Conservation (phyloP, 75 land plant species). For the Cunninghamia lanceolata region DNA sequence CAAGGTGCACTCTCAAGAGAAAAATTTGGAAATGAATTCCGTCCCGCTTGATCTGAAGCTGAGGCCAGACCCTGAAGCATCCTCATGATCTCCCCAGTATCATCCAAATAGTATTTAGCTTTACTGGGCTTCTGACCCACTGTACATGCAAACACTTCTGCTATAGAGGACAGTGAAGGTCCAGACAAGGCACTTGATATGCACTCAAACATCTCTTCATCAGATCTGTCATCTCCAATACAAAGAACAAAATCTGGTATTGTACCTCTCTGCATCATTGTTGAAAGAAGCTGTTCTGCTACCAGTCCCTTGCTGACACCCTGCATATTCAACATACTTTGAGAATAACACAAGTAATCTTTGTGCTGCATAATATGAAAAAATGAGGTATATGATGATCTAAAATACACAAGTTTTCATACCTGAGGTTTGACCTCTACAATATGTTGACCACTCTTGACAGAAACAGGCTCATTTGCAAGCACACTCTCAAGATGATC, state of each 20-base stretch:
- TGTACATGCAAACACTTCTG: constrained; percentile 77
- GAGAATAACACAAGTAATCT: not conserved
- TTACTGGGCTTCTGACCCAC: constrained; percentile 85
- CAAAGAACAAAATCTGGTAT: constrained; percentile 70
- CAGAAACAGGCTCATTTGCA: constrained; percentile 37
- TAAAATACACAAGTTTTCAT: not conserved
- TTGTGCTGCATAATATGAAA: not conserved
- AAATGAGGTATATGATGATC: no score
- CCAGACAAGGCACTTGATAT: constrained; percentile 34
- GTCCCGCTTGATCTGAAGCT: constrained; percentile 43
- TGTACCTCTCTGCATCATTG: constrained; percentile 38
- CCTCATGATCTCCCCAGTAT: constrained; percentile 52
- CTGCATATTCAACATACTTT: constrained; percentile 24
- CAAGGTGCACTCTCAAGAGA: not conserved
- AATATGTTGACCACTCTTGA: constrained; percentile 37
- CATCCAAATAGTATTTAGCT: constrained; percentile 78
- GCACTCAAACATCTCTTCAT: constrained; percentile 88
- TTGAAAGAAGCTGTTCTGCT: constrained; percentile 44
- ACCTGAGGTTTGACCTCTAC: constrained; percentile 40
- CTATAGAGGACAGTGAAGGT: constrained; percentile 54
- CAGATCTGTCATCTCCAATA: constrained; percentile 76
- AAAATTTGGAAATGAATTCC: constrained; percentile 4
- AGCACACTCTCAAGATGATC: constrained; percentile 42
- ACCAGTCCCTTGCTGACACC: constrained; percentile 77
- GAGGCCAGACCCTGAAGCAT: constrained; percentile 66